Evolutionary conservation across 2,329 filamentous ascomycete species (phyloP).

Genomic region (Calonectria henricotiae): DNA sequence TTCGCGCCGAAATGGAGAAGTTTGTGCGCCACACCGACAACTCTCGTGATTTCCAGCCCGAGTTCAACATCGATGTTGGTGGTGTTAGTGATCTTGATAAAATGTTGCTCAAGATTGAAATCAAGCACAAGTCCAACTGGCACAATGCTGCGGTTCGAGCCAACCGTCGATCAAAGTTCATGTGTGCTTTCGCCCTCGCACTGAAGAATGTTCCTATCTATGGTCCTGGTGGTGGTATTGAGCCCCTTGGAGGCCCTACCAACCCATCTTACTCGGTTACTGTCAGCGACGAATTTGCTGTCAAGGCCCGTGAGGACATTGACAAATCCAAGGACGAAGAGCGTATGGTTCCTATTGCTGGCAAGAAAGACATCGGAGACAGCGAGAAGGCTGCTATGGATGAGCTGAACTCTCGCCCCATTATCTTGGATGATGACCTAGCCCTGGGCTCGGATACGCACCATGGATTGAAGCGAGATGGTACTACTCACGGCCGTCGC

Average conservation of each 20-base stretch:
- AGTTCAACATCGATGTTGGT: constrained; percentile 84
- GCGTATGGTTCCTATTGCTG: constrained; percentile 74
- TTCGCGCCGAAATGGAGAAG: constrained; percentile 86
- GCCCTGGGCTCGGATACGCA: constrained; percentile 51
- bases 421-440: constrained; percentile 50
- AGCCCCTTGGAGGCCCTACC: constrained; percentile 74
- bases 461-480: constrained; percentile 60
- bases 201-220: constrained; percentile 91
- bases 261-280: constrained; percentile 89
- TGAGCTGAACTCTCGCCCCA: constrained; percentile 62
- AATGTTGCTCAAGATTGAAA: constrained; percentile 85
- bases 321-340: constrained; percentile 74
- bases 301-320: constrained; percentile 74
- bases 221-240: constrained; percentile 81
- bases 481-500: constrained; percentile 67
- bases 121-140: constrained; percentile 95
- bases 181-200: constrained; percentile 91
- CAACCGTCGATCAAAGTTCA: constrained; percentile 92
- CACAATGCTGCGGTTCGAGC: constrained; percentile 88
- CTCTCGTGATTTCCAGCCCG: constrained; percentile 89
- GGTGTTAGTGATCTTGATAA: constrained; percentile 91
- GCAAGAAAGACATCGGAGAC: constrained; percentile 52
- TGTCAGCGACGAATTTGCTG: constrained; percentile 79
- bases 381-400: constrained; percentile 65
- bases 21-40: constrained; percentile 92